Evolutionary conservation across 1,139 yeast species (phyloP).

Genomic region (Yamadazyma buinensis): DNA sequence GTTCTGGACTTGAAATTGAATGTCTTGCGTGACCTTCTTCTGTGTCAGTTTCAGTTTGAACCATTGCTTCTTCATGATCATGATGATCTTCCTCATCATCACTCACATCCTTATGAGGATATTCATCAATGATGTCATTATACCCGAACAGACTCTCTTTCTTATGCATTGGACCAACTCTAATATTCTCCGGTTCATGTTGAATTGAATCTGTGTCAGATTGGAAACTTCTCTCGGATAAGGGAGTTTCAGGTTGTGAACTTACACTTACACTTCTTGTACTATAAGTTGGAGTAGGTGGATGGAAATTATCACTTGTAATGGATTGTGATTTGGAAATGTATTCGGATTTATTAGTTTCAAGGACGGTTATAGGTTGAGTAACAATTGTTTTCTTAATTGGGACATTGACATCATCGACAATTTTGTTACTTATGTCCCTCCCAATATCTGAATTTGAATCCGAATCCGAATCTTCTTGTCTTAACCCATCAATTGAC

Average conservation of each 20-base stretch:
- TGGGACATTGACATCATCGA: slow-evolving; percentile 3
- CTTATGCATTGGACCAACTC: slow-evolving; percentile 10
- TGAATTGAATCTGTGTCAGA: slow-evolving; percentile 41
- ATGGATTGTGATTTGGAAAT: too few relatives aligned
- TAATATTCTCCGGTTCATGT: slow-evolving; percentile 28
- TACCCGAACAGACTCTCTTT: slow-evolving; percentile 3
- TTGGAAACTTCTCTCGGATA: slow-evolving; percentile 30
- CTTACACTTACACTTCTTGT: slow-evolving; percentile 1
- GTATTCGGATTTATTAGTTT: too few relatives aligned
- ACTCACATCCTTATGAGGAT: not conserved
- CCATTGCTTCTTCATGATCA: not conserved
- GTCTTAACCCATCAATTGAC: slow-evolving; percentile 29
- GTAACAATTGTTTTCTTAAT: slow-evolving; percentile 5
- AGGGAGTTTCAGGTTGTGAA: slow-evolving; percentile 26
- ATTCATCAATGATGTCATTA: slow-evolving; percentile 8
- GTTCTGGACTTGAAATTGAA: not conserved
- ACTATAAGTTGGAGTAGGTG: slow-evolving; percentile 30
- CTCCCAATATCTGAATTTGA: not conserved
- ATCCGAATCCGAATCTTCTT: slow-evolving; percentile 11
- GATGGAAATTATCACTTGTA: slow-evolving; percentile 14
- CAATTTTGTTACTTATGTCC: not conserved
- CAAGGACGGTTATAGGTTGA: too few relatives aligned
- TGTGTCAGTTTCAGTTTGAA: too few relatives aligned
- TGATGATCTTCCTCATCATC: not conserved
- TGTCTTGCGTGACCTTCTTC: not conserved